Percentiles rank a stretch among this genome's conserved stretches.
Conservation (phyloP, 2,329 filamentous ascomycete species). For the Paradendryphiella salina region DNA sequence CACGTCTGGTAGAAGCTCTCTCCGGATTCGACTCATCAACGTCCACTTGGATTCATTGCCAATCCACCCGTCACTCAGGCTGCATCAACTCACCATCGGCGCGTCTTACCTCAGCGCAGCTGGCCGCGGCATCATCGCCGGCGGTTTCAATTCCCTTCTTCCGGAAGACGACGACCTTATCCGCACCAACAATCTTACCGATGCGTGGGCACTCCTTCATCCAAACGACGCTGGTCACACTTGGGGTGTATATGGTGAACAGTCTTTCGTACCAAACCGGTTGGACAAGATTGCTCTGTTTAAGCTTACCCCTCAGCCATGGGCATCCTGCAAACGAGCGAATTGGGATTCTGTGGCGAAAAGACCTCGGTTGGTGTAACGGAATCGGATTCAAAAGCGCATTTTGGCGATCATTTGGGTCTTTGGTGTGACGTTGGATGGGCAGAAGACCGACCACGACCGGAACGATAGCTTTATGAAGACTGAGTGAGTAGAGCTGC, state of each 20-base stretch:
- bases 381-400: neutral
- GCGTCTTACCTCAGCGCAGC: slow-evolving; percentile 1
- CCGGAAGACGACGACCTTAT: slow-evolving; percentile 7
- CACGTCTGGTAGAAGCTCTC: neutral
- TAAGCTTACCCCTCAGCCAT: neutral
- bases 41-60: slow-evolving; percentile 6
- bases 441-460: neutral
- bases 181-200: neutral
- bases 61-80: slow-evolving; percentile 10
- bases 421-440: slow-evolving; percentile 2
- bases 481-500: neutral
- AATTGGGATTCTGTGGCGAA: neutral
- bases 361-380: neutral
- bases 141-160: slow-evolving; percentile 8
- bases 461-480: neutral
- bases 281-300: slow-evolving; percentile 7
- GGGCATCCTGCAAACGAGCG: slow-evolving; percentile 3
- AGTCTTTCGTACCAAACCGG: slow-evolving; percentile 2
- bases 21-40: slow-evolving; percentile 3
- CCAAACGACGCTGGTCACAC: slow-evolving; percentile 1
- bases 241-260: slow-evolving; percentile 9
- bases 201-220: slow-evolving; percentile 4
- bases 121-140: slow-evolving; percentile 3
- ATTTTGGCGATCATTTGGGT: slow-evolving; percentile 11
- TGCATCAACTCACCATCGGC: neutral